Percentiles rank a stretch among this genome's conserved stretches.
These are phyloP conservation scores for Stemphylium beticola DNA, from an alignment of 2,329 filamentous ascomycete genomes.

Conservation along the genomic window DNA sequence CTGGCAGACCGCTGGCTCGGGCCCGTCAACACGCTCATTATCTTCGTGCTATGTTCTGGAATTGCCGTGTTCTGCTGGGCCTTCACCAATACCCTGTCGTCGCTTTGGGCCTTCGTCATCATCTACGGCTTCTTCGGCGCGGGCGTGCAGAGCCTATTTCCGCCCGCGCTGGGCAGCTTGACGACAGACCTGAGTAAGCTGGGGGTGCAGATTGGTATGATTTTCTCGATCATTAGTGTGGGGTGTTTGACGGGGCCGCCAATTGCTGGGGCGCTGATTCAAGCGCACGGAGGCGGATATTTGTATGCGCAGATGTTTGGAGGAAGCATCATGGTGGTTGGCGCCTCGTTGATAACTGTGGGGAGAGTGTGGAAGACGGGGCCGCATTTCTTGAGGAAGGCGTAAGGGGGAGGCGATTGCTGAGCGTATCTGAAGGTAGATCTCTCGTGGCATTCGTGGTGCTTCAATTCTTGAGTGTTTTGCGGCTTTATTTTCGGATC, in stretches of 20 bases:
- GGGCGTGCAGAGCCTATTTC: constrained; percentile 53
- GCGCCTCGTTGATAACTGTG: not conserved
- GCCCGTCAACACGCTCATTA: constrained; percentile 48
- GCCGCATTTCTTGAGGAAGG: too few species aligned
- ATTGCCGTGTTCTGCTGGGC: constrained; percentile 55
- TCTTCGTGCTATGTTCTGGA: constrained; percentile 48
- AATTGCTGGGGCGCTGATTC: constrained; percentile 44
- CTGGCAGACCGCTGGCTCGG: constrained; percentile 52
- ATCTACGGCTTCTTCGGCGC: constrained; percentile 58
- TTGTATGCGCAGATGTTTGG: constrained; percentile 53
- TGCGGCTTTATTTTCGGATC: too few species aligned
- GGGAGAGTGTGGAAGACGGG: too few species aligned
- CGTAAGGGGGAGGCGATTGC: too few species aligned
- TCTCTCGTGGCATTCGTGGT: too few species aligned
- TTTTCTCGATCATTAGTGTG: constrained; percentile 35
- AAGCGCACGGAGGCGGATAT: constrained; percentile 45
- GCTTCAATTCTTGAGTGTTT: too few species aligned
- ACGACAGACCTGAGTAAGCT: constrained; percentile 50
- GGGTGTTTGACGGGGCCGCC: constrained; percentile 37
- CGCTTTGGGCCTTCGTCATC: constrained; percentile 52
- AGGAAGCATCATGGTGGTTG: not conserved
- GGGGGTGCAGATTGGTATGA: constrained; percentile 57
- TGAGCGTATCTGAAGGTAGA: too few species aligned
- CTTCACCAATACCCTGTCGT: constrained; percentile 44
- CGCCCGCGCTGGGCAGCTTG: constrained; percentile 52